Conservation (phyloP, 2,329 filamentous ascomycete genomes). For the Thielaviopsis populi region DNA sequence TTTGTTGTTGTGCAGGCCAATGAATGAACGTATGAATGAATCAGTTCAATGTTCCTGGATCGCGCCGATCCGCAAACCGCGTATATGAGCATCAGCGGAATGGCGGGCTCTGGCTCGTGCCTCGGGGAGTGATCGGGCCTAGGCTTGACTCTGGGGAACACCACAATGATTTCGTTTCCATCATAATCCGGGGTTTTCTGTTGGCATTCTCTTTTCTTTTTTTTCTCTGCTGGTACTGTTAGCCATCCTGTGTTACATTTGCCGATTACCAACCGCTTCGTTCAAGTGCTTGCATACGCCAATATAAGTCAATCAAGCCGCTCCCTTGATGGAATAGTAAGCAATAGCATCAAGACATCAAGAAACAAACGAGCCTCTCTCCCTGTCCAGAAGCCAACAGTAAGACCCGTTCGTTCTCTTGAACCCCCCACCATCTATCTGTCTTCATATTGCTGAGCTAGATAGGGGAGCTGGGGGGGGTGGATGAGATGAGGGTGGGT, state of each 20-base stretch:
- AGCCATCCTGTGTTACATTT: neutral
- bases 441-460: neutral
- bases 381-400: neutral
- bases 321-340: neutral
- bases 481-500: neutral
- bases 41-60: neutral
- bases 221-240: neutral
- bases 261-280: neutral
- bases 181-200: neutral
- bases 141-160: neutral
- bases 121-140: neutral
- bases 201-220: neutral
- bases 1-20: neutral
- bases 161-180: neutral
- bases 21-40: neutral
- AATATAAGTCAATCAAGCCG: neutral
- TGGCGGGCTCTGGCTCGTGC: neutral
- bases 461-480: neutral
- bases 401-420: neutral
- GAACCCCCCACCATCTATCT: neutral
- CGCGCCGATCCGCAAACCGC: neutral
- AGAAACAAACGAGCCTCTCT: neutral
- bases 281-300: neutral
- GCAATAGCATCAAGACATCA: neutral
- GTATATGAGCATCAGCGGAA: neutral